Percentiles rank a stretch among this genome's conserved stretches.
phyloP scores from a whole-genome alignment of 768 basidiomycete genomes.

The Pleurotus tuber-regium region DNA sequence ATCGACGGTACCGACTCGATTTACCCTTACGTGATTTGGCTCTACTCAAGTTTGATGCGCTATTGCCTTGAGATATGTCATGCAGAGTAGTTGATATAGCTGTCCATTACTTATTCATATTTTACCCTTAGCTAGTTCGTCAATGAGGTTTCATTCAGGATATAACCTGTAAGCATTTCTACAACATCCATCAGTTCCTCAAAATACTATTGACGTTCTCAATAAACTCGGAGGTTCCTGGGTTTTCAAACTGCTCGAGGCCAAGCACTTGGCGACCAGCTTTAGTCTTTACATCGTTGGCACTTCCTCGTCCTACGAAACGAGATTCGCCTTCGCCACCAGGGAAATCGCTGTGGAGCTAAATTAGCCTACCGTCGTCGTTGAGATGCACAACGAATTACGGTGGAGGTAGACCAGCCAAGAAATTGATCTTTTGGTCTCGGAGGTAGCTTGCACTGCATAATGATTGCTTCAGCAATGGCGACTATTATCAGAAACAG shows the following conservation, averaged over 20 bases:
- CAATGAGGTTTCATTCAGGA: too few species aligned
- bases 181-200: not conserved
- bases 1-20: not conserved
- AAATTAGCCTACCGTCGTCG: not conserved
- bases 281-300: constrained; percentile 27
- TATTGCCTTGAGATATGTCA: too few species aligned
- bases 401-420: constrained; percentile 49
- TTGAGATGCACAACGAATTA: constrained; percentile 20
- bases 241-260: constrained; percentile 33
- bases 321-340: constrained; percentile 48
- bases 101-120: too few species aligned
- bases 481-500: not conserved
- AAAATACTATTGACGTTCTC: not conserved
- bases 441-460: constrained; percentile 46
- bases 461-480: not conserved
- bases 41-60: too few species aligned
- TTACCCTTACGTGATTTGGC: too few species aligned
- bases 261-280: constrained; percentile 40
- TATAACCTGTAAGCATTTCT: too few species aligned
- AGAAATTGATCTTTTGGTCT: constrained; percentile 46
- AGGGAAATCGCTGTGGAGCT: constrained; percentile 43
- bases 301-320: constrained; percentile 36
- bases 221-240: constrained; percentile 33
- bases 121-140: too few species aligned
- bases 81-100: too few species aligned